Evolutionary conservation across 164 flowering plant species (phyloP).

Genomic region (Dillenia turbinata): DNA sequence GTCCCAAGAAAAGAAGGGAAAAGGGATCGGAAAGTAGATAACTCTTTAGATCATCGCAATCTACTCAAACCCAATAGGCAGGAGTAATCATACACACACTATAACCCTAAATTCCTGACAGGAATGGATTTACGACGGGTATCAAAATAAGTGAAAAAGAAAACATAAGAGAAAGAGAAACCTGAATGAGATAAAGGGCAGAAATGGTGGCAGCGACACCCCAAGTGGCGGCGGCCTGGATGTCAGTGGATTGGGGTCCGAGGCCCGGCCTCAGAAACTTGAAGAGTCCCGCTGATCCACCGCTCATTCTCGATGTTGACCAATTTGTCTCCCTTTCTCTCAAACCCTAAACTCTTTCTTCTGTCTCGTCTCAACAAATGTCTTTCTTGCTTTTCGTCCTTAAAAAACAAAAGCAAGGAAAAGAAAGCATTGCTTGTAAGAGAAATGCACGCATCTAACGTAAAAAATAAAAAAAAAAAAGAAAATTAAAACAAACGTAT

Average conservation of each 20-base stretch:
- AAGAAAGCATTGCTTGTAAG: too few relatives aligned
- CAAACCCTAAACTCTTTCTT: conserved; percentile 5
- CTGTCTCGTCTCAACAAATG: not conserved
- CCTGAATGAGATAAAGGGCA: conserved; percentile 80
- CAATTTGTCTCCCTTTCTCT: not conserved
- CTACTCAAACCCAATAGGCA: too few relatives aligned
- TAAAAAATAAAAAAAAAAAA: not conserved
- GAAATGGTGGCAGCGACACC: conserved; percentile 70
- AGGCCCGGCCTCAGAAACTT: conserved; percentile 41
- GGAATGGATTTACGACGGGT: not conserved
- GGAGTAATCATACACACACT: not conserved
- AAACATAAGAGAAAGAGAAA: conserved; percentile 5
- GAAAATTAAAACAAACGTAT: too few relatives aligned
- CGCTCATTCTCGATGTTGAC: conserved; percentile 11
- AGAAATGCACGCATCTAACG: too few relatives aligned
- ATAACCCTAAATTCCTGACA: not conserved
- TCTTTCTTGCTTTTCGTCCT: not conserved
- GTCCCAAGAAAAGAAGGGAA: too few relatives aligned
- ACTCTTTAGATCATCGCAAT: too few relatives aligned
- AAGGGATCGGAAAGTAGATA: too few relatives aligned
- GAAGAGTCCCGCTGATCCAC: conserved; percentile 28
- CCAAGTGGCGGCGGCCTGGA: conserved; percentile 79
- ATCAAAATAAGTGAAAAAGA: not conserved
- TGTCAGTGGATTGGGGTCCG: conserved; percentile 52
- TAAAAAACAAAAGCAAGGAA: not conserved